These are phyloP conservation scores for Floccularia luteovirens DNA, from an alignment of 768 basidiomycete species.

Conservation along the genomic window DNA sequence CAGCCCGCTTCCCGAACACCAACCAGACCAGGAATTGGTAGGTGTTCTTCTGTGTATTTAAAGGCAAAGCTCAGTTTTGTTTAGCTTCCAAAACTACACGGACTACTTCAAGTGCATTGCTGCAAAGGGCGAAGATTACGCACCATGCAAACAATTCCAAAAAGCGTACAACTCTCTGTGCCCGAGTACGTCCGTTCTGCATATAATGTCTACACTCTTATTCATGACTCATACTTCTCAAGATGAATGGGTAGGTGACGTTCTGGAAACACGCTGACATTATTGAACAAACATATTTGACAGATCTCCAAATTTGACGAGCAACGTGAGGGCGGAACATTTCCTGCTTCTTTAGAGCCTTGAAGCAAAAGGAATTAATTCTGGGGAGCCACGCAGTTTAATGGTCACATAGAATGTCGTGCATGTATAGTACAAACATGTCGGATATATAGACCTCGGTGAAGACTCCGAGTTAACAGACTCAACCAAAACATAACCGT, in stretches of 20 bases:
- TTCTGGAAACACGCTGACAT: neutral
- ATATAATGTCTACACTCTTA: neutral
- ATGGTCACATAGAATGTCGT: too few species aligned
- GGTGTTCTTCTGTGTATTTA: conserved; percentile 11
- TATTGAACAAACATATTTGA: conserved; percentile 7
- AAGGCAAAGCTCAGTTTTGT: neutral
- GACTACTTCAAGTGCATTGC: conserved; percentile 98
- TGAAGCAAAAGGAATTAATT: conserved; percentile 11
- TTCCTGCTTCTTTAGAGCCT: conserved; percentile 84
- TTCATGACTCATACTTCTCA: conserved; percentile 7
- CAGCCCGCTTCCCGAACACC: conserved; percentile 83
- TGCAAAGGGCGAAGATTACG: conserved; percentile 96
- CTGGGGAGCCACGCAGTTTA: too few species aligned
- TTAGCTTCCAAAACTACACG: conserved; percentile 92
- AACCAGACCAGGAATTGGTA: conserved; percentile 98
- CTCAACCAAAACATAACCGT: too few species aligned
- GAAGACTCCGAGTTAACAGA: too few species aligned
- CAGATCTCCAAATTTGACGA: conserved; percentile 91
- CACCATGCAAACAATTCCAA: conserved; percentile 99
- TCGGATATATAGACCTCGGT: too few species aligned
- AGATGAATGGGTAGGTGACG: conserved; percentile 84
- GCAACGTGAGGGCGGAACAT: conserved; percentile 87
- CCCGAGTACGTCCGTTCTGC: conserved; percentile 71
- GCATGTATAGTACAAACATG: too few species aligned
- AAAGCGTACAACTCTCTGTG: conserved; percentile 93